Evolutionary conservation across 331 rosid genomes (phyloP).

Genomic region (Malus hybrid): DNA sequence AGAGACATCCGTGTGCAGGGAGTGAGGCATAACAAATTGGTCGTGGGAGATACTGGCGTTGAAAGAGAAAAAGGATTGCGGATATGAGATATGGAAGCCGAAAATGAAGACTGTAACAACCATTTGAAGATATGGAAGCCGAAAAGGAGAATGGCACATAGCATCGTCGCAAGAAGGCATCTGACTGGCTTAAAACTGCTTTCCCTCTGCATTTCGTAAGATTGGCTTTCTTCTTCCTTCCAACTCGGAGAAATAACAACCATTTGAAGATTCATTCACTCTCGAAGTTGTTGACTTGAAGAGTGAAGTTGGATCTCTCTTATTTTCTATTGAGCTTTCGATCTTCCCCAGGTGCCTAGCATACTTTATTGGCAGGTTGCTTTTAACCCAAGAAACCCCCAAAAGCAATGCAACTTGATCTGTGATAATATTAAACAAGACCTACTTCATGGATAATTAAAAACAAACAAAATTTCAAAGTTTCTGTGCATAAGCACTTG

Average conservation of each 20-base stretch:
- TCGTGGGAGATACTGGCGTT: background rate
- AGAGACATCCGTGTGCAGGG: background rate
- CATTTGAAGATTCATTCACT: background rate
- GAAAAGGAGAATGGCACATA: slow-evolving; percentile 6
- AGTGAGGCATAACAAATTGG: background rate
- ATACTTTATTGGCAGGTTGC: background rate
- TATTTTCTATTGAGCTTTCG: background rate
- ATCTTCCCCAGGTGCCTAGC: background rate
- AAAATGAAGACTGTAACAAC: background rate
- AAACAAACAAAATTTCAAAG: background rate
- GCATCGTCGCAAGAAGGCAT: slow-evolving; percentile 9
- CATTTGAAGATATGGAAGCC: too few relatives aligned
- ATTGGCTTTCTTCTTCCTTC: background rate
- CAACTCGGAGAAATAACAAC: background rate
- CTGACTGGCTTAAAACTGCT: background rate
- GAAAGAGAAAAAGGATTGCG: background rate
- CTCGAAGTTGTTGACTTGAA: background rate
- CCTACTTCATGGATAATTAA: background rate
- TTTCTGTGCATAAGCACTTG: background rate
- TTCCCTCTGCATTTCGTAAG: background rate
- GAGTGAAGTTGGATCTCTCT: background rate
- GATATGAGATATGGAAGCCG: background rate
- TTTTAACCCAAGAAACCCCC: background rate
- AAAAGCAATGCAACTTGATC: background rate
- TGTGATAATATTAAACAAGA: slow-evolving; percentile 1